A percentile compares a stretch with the other conserved stretches of the same genome.
phyloP scores from a whole-genome alignment of 176 grass and related monocot genomes.

The Oryza glumipatula region DNA sequence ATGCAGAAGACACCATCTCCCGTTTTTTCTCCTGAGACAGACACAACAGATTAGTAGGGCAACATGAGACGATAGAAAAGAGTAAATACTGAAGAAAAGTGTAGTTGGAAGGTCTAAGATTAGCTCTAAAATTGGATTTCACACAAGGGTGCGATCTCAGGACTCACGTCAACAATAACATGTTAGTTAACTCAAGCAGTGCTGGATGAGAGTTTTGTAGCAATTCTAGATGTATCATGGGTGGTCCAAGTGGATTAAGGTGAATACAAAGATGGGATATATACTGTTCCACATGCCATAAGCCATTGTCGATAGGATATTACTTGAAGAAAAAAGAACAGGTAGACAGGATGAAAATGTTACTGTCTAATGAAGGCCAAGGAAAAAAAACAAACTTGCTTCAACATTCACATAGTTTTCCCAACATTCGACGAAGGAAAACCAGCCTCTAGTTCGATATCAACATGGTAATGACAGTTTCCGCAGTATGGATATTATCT shows the following conservation, averaged over 20 bases:
- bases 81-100: neutral
- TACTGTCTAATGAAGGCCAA: neutral
- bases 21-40: conserved; percentile 85
- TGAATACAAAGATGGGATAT: neutral
- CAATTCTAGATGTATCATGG: neutral
- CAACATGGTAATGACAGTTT: neutral
- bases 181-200: neutral
- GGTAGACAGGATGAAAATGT: neutral
- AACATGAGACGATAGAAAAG: neutral
- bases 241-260: neutral
- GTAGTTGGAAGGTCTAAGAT: neutral
- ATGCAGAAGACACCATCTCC: conserved; percentile 96
- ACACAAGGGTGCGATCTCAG: neutral
- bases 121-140: neutral
- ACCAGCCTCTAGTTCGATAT: neutral
- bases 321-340: neutral
- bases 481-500: neutral
- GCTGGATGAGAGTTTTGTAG: no score
- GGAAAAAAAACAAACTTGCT: neutral
- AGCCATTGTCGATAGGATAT: no score
- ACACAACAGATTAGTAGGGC: conserved; percentile 26
- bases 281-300: neutral
- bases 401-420: neutral
- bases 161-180: neutral
- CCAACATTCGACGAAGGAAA: neutral